Conservation (phyloP, 148 eudicot species). For the Nepenthes gracilis region DNA sequence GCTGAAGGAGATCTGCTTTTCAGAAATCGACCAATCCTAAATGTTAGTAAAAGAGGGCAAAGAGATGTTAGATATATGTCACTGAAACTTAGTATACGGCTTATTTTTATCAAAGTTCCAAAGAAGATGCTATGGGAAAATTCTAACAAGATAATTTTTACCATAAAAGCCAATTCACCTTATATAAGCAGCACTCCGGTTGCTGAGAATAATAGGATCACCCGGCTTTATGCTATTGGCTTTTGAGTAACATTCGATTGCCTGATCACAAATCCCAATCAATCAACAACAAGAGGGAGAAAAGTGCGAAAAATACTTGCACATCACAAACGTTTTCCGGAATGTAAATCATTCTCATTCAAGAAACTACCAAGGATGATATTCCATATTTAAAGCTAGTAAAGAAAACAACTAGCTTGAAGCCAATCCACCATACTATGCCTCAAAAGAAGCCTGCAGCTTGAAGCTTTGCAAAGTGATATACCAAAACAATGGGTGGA, state of each 20-base stretch:
- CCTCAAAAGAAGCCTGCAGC: too few species aligned
- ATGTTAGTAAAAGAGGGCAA: background rate
- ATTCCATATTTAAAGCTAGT: too few species aligned
- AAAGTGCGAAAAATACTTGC: too few species aligned
- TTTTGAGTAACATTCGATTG: conserved; percentile 63
- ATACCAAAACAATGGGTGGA: too few species aligned
- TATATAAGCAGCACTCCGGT: conserved; percentile 83
- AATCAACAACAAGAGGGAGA: too few species aligned
- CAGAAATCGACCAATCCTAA: conserved; percentile 60
- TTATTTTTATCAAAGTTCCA: background rate
- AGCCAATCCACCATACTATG: too few species aligned
- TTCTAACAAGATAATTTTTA: background rate
- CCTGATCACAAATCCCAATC: conserved; percentile 23
- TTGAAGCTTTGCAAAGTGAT: too few species aligned
- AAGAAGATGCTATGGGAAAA: background rate
- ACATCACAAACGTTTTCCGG: too few species aligned
- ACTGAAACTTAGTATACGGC: background rate
- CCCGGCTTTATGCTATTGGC: conserved; percentile 64
- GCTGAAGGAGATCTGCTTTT: conserved; percentile 58
- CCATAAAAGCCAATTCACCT: conserved; percentile 28
- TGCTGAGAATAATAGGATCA: conserved; percentile 76
- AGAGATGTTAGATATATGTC: too few species aligned
- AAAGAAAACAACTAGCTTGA: too few species aligned
- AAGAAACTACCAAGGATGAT: too few species aligned
- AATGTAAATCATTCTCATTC: too few species aligned